These are phyloP conservation scores for Prunus dulcis DNA, from an alignment of 306 rosid genomes.

Conservation along the genomic window DNA sequence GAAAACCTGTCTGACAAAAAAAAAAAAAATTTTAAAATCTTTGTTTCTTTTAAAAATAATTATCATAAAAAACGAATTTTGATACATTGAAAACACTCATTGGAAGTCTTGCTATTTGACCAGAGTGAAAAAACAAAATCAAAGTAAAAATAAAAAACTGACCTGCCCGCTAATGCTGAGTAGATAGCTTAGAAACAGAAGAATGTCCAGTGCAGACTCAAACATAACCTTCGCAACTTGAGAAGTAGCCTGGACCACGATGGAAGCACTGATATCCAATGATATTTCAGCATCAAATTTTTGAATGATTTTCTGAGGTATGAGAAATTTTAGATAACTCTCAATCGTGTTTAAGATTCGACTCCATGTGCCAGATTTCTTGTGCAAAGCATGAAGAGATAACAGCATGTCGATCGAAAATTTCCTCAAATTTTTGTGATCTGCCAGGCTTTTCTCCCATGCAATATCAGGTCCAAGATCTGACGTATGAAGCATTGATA, in stretches of 20 bases:
- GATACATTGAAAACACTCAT: background rate
- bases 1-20: background rate
- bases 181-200: conserved; percentile 78
- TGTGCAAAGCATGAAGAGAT: conserved; percentile 71
- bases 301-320: conserved; percentile 61
- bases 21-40: background rate
- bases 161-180: conserved; percentile 85
- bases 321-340: conserved; percentile 70
- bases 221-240: conserved; percentile 88
- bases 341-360: conserved; percentile 58
- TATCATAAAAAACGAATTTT: background rate
- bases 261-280: conserved; percentile 54
- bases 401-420: conserved; percentile 74
- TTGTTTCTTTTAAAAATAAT: background rate
- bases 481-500: conserved; percentile 31
- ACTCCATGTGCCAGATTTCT: conserved; percentile 71
- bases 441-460: conserved; percentile 54
- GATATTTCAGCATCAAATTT: conserved; percentile 40
- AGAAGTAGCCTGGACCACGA: conserved; percentile 74
- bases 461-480: conserved; percentile 44
- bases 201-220: conserved; percentile 81
- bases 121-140: background rate
- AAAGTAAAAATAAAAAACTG: conserved; percentile 26
- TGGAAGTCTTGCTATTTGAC: background rate
- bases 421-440: conserved; percentile 67